Base-by-base conservation (phyloP, 441 rosid genomes). In the Manihot esculenta region DNA sequence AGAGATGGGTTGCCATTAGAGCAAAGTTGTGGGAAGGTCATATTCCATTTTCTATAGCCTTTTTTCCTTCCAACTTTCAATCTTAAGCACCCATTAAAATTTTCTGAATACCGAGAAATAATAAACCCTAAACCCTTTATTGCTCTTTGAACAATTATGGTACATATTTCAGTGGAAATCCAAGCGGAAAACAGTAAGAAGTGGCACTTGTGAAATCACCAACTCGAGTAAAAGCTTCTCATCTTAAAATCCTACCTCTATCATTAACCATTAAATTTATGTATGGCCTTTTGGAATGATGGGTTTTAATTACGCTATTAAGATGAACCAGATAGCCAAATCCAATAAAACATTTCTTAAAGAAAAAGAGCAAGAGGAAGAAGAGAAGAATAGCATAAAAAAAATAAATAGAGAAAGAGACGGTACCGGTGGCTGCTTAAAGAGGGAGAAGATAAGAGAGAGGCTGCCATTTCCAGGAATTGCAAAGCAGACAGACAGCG, bases 381-480 rank as follows among this genome's bases (percentile, higher is more conserved):
- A 30, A 48, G 0, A 33, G 42, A 48, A 38, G 2, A 56, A 12
- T 10, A 20, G 44, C 15, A 55, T 38, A 7, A 49, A 65, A 9
- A 47, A 13, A n/a, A n/a, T n/a, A 26, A 13, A 66, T 3, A 2
- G 15, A 68, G 24, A 44, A 42, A 68, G 24, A 44, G 54, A 62
- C 30, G 2, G 74, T 23, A 71, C 74, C 74, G 24, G 30, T 14
- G 9, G 63, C 53, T 53, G 63, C 47, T 44, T n/a, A 63, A 54
- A 30, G 47, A 53, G 3, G 44, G 69, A 24, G 48, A 45, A 71
- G 50, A 55, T 18, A 71, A 20, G 47, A 71, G 74, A 20, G 69
- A 54, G 53, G 60, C 69, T 41, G 74, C 63, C 74, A 71, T 71
- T 71, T 53, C 18, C 3, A 54, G 62, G 23, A 70, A 21, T 18